Base-by-base conservation (phyloP, 2,329 filamentous ascomycete species). In the Rutstroemia sydowiana region DNA sequence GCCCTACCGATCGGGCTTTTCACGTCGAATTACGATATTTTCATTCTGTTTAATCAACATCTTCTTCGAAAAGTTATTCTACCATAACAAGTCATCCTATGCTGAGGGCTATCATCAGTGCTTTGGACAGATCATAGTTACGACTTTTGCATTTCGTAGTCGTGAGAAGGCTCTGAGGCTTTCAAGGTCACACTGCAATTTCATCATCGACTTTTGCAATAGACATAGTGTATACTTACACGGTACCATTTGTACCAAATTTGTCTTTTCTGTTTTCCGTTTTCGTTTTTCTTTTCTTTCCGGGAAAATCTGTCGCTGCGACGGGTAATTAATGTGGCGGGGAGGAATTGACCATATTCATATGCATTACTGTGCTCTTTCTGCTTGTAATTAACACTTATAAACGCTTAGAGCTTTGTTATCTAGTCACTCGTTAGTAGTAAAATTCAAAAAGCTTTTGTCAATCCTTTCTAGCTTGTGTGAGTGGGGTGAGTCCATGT, bases 81-180 rank as follows among this genome's bases (percentile, higher is more conserved):
- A 64, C 61, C 59, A 66, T 78, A 73, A 74, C 72, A 69, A 68
- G 69, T 76, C 75, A 80, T 79, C 74, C 75, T 80, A 80, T 72
- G 67, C 73, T 70, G 67, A 67, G 66, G 64, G 68, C 70, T 67
- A 70, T 72, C 70, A 71, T 65, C 70, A 71, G 74, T 71, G 74
- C 70, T 73, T 80, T 80, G 77, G 77, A 80, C 74, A 79, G 71
- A 74, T 77, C 69, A 79, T 78, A 73, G 68, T 79, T 79, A 79
- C 72, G 72, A 69, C 72, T 77, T 77, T 78, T 78, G 75, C 74
- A 60, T 57, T 57, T 46, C 45, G 55, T 57, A 59, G 57, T 55
- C 49, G 59, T 57, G 56, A 48, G 55, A 51, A 59, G 48, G 56
- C 50, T 55, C 54, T 9, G 58, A 52, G 55, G 57, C 58, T 55